Evolutionary conservation across 331 rosid genomes (phyloP).

Genomic region (Malus hybrid): DNA sequence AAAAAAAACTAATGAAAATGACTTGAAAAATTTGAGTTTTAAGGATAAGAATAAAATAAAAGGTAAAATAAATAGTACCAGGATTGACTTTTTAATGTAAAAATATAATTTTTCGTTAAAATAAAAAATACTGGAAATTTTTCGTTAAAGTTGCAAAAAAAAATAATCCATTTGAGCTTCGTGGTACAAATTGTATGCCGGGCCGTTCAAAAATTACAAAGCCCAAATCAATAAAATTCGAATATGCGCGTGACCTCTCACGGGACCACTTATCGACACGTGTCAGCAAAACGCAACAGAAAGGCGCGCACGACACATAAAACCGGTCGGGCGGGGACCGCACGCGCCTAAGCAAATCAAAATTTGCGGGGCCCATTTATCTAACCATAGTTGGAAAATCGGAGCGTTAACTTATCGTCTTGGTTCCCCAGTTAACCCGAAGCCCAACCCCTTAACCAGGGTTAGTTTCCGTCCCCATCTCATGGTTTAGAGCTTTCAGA

Average conservation of each 20-base stretch:
- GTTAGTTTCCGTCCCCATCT: background rate
- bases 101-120: too few species aligned
- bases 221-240: background rate
- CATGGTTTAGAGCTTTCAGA: slow-evolving; percentile 24
- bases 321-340: background rate
- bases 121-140: too few species aligned
- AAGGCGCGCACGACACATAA: background rate
- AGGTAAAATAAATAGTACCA: too few species aligned
- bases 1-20: too few species aligned
- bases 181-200: background rate
- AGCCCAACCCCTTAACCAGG: slow-evolving; percentile 3
- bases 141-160: too few species aligned
- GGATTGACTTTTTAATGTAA: too few species aligned
- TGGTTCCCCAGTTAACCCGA: background rate
- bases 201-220: background rate
- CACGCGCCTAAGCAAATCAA: background rate
- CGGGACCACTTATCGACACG: background rate
- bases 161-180: background rate
- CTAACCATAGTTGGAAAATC: background rate
- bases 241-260: background rate
- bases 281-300: background rate
- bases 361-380: background rate
- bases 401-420: background rate
- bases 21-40: too few species aligned
- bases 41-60: too few species aligned